Evolutionary conservation across 2,329 filamentous ascomycete genomes (phyloP).

Genomic region (Penicillium sclerotigenum): DNA sequence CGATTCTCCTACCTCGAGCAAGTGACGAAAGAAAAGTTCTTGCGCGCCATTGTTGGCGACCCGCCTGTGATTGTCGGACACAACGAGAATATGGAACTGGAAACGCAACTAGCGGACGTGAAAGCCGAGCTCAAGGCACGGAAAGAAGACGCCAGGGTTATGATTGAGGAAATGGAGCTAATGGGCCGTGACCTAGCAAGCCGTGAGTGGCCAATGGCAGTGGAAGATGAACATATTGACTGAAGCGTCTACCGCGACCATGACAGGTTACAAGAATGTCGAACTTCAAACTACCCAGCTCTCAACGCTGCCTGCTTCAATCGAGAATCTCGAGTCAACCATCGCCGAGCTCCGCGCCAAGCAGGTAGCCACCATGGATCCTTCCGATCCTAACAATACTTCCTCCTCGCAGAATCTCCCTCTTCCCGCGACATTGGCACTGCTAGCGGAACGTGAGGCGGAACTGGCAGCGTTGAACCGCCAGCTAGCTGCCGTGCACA

Average conservation of each 20-base stretch:
- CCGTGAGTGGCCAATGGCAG: slow-evolving; percentile 36
- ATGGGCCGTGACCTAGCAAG: slow-evolving; percentile 63
- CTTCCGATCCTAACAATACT: slow-evolving; percentile 38
- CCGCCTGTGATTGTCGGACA: slow-evolving; percentile 80
- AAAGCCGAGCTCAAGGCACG: slow-evolving; percentile 76
- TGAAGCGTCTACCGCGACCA: not conserved
- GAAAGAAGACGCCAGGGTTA: slow-evolving; percentile 72
- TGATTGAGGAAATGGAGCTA: slow-evolving; percentile 71
- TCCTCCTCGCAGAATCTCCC: slow-evolving; percentile 40
- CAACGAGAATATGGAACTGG: slow-evolving; percentile 76
- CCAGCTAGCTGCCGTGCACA: slow-evolving; percentile 45
- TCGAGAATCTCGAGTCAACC: slow-evolving; percentile 50
- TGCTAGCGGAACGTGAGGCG: slow-evolving; percentile 41
- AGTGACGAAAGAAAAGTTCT: slow-evolving; percentile 97
- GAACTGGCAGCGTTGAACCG: slow-evolving; percentile 42
- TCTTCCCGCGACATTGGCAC: slow-evolving; percentile 40
- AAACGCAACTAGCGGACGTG: slow-evolving; percentile 63
- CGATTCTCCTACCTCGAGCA: slow-evolving; percentile 98
- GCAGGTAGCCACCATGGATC: slow-evolving; percentile 61
- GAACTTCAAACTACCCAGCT: slow-evolving; percentile 53
- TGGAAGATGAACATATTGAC: not conserved
- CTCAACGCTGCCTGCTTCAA: slow-evolving; percentile 50
- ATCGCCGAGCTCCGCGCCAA: slow-evolving; percentile 52
- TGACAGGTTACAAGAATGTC: slow-evolving; percentile 53
- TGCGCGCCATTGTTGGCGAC: slow-evolving; percentile 86